A percentile compares a stretch with the other conserved stretches of the same genome.
These are phyloP conservation scores for Eimeria brunetti DNA, from an alignment of 169 alveolate species.

Conservation along the genomic window DNA sequence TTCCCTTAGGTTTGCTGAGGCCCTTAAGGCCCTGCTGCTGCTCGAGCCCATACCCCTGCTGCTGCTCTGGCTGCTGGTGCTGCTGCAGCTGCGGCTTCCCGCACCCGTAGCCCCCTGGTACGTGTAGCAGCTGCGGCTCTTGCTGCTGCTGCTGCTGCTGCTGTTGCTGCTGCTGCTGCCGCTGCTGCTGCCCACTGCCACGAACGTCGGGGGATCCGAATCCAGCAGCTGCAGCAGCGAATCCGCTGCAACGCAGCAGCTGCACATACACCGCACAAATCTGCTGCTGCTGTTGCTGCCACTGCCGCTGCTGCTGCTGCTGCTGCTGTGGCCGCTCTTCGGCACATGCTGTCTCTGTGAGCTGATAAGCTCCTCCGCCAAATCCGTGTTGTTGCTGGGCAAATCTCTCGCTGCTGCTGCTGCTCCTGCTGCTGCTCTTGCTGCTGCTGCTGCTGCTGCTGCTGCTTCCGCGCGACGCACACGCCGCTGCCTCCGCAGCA, in stretches of 20 bases:
- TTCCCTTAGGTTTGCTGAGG: background rate
- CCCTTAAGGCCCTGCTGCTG: constrained; percentile 37
- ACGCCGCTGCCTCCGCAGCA: constrained; percentile 25
- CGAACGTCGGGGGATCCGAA: constrained; percentile 49
- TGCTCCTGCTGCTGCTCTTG: background rate
- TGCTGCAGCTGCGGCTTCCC: constrained; percentile 40
- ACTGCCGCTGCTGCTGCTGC: constrained; percentile 4
- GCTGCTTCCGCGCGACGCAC: background rate
- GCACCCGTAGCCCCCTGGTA: constrained; percentile 37
- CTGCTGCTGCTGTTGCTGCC: constrained; percentile 22
- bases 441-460: constrained; percentile 14
- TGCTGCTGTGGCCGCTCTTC: background rate
- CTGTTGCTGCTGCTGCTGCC: constrained; percentile 8
- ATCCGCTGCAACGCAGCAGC: constrained; percentile 49
- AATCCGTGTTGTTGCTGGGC: background rate
- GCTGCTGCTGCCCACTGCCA: constrained; percentile 39
- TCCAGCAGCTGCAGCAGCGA: constrained; percentile 38
- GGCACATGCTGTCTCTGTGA: background rate
- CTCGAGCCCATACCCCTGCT: constrained; percentile 11
- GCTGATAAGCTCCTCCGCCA: background rate
- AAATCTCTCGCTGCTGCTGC: background rate
- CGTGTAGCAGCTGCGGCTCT: constrained; percentile 10
- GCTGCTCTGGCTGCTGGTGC: constrained; percentile 40
- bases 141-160: constrained; percentile 27
- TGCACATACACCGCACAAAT: constrained; percentile 26